Base-by-base conservation (phyloP, 495 filamentous ascomycete genomes). In the Neurospora sp. region DNA sequence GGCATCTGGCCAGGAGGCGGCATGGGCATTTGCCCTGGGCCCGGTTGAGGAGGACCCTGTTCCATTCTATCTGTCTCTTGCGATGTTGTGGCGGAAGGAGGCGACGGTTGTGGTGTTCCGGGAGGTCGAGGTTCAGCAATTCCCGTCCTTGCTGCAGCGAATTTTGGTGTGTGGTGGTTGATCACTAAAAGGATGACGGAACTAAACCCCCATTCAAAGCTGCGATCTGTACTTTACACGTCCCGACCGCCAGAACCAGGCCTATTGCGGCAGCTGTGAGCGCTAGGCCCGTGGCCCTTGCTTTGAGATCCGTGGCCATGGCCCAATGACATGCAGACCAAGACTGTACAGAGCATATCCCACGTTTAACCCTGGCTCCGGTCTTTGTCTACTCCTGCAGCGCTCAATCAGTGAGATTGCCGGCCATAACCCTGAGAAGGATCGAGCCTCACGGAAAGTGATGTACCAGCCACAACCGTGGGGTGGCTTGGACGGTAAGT, bases 1-100 rank as follows among this genome's bases (percentile, higher is more conserved):
- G 92, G 92, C 84, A 90, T 89, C 77, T 89, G 89, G 39, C 87
- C 77, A 53, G 80, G 80, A 45, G 73, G 75, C 61, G 84, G 86
- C 73, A 82, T 80, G 70, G 76, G 80, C 78, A 83, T 82, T 72
- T 74, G 78, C 70, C 78, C 78, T 35, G 73, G 76, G 22, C 65
- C 75, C 70, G 73, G 74, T 40, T 72, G 71, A 27, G 35, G 39
- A 42, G 17, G 74, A 38, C 48, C 69, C 48, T 72, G 70, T 40
- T 70, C 68, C 65, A 70, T 75, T 69, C 39, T 74, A 70, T 74
- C 75, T 71, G 17, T 41, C 37, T 53, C 41, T 68, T 42, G 70
- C 27, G 37, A 45, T 69, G 61, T 22, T 4, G 12, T 27, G 4
- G 37, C 14, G 8, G 31, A 41, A 17, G 20, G 10, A 35, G 41